Evolutionary conservation across 2,329 filamentous ascomycete genomes (phyloP).

Genomic region (Colletotrichum higginsianum): DNA sequence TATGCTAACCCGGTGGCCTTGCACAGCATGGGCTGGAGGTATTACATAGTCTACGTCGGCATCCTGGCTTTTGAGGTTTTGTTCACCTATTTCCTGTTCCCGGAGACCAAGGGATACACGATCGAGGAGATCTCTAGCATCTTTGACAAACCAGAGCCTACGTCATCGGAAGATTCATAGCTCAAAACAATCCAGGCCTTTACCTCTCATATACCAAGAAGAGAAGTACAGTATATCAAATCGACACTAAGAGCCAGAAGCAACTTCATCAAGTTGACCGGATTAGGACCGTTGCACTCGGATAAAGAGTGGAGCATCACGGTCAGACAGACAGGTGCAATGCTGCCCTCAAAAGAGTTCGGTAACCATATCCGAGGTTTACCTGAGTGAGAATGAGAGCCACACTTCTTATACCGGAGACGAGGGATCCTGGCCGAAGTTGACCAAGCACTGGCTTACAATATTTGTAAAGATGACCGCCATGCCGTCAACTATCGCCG

Average conservation of each 20-base stretch:
- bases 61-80: slow-evolving; percentile 63
- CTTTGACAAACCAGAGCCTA: slow-evolving; percentile 55
- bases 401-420: too few relatives aligned
- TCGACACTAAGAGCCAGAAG: too few relatives aligned
- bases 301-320: not conserved
- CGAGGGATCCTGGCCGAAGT: too few relatives aligned
- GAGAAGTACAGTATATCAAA: not conserved
- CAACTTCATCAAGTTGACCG: too few relatives aligned
- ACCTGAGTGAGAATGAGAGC: not conserved
- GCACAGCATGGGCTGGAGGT: slow-evolving; percentile 64
- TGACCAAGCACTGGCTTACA: too few relatives aligned
- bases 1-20: slow-evolving; percentile 68
- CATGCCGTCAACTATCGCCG: too few relatives aligned
- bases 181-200: rapidly evolving
- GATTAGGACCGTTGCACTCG: not conserved
- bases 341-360: not conserved
- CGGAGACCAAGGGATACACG: slow-evolving; percentile 63
- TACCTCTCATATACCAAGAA: not conserved
- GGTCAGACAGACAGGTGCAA: not conserved
- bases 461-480: too few relatives aligned
- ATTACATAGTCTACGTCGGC: slow-evolving; percentile 71
- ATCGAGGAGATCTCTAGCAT: slow-evolving; percentile 71
- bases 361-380: not conserved
- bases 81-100: slow-evolving; percentile 58
- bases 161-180: not conserved